A percentile compares a stretch with the other conserved stretches of the same genome.
phyloP scores from a whole-genome alignment of 768 basidiomycete species.

The Boletus bicolor region DNA sequence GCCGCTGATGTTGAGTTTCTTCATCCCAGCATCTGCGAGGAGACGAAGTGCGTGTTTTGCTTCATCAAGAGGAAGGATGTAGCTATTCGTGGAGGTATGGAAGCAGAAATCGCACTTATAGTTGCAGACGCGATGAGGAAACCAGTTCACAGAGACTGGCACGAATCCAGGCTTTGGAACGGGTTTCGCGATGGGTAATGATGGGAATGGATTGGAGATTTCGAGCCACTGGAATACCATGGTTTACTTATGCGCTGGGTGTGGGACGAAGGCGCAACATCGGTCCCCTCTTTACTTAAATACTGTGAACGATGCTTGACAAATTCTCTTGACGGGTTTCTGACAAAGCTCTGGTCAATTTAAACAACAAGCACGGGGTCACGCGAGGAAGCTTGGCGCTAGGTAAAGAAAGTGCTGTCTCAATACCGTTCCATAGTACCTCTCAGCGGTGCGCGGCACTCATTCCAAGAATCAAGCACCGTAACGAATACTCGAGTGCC shows the following conservation, averaged over 20 bases:
- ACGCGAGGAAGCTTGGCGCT: no score
- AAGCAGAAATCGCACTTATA: constrained; percentile 37
- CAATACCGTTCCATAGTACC: not conserved
- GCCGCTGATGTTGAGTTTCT: constrained; percentile 35
- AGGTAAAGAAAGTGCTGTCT: no score
- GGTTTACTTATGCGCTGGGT: not conserved
- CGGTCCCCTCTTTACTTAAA: not conserved
- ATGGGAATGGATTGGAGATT: not conserved
- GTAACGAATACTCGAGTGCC: not conserved
- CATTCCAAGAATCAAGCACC: not conserved
- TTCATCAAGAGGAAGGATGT: constrained; percentile 30
- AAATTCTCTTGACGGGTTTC: no score
- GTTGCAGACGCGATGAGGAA: constrained; percentile 20
- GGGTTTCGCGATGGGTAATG: not conserved
- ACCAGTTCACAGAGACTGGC: constrained; percentile 18
- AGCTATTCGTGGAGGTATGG: constrained; percentile 28
- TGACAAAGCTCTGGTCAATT: no score
- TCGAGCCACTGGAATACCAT: constrained; percentile 7
- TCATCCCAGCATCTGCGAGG: constrained; percentile 31
- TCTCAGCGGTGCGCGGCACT: not conserved
- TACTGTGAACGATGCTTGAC: not conserved
- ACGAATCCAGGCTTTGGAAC: constrained; percentile 6
- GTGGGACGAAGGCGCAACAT: not conserved
- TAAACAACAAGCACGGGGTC: no score
- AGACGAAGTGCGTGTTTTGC: constrained; percentile 30